phyloP scores from a whole-genome alignment of 257 asterid species.

The Jasminum sambac region DNA sequence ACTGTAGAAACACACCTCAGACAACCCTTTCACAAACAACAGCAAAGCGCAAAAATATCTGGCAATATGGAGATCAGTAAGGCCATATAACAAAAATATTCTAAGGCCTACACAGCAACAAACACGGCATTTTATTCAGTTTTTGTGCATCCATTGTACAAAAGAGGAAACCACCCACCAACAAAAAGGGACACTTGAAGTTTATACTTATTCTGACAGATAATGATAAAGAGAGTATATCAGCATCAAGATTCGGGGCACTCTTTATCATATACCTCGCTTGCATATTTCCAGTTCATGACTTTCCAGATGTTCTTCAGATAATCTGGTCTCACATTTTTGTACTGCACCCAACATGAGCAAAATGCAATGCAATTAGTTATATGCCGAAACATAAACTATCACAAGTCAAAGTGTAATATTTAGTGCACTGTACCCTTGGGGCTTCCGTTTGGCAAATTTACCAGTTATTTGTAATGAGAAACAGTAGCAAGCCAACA shows the following conservation, averaged over 20 bases:
- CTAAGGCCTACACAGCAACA: background rate
- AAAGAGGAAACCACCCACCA: background rate
- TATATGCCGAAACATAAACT: background rate
- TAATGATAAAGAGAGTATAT: background rate
- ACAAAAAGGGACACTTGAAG: background rate
- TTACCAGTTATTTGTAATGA: too few species aligned
- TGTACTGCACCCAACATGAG: conserved; percentile 61
- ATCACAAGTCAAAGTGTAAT: background rate
- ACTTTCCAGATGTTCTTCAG: conserved; percentile 66
- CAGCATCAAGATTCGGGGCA: conserved; percentile 21
- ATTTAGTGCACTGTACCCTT: background rate
- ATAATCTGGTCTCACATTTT: conserved; percentile 61
- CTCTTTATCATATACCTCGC: conserved; percentile 47
- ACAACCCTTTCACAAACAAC: too few species aligned
- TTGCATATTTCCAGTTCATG: conserved; percentile 65
- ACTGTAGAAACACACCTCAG: too few species aligned
- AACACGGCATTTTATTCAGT: background rate
- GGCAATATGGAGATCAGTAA: background rate
- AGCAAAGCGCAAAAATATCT: background rate
- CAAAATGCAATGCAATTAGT: background rate
- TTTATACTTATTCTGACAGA: background rate
- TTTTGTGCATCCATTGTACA: background rate
- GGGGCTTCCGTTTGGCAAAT: too few species aligned
- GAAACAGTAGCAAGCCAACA: too few species aligned
- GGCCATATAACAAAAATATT: too few species aligned